Percentiles rank a stretch among this genome's conserved stretches.
These are phyloP conservation scores for Euphorbia lathyris DNA, from an alignment of 345 rosid species.

Conservation along the genomic window DNA sequence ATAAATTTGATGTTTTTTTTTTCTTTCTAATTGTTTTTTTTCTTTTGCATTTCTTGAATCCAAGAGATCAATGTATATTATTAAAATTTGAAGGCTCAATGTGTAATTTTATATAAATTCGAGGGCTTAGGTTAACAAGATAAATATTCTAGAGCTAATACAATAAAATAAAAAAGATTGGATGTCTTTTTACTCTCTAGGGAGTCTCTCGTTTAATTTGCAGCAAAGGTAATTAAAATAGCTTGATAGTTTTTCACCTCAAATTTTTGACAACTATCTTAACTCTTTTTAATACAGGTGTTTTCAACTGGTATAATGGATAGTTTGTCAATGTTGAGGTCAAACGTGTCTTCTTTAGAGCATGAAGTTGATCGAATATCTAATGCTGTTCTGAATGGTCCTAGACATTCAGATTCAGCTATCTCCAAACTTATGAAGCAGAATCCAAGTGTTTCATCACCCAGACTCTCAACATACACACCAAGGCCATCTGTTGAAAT, in stretches of 20 bases:
- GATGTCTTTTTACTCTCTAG: conserved; percentile 4
- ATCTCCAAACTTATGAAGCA: conserved; percentile 49
- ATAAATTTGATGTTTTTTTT: too few species aligned
- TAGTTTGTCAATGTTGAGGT: conserved; percentile 58
- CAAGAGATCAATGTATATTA: neutral
- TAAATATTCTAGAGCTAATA: too few species aligned
- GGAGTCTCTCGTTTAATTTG: neutral
- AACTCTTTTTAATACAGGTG: conserved; percentile 38
- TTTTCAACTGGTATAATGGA: conserved; percentile 64
- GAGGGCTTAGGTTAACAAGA: too few species aligned
- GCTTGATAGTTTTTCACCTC: neutral
- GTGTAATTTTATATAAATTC: too few species aligned
- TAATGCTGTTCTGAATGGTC: conserved; percentile 36
- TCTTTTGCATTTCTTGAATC: neutral
- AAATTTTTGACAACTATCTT: neutral
- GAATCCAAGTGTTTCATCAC: conserved; percentile 49
- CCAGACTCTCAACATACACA: conserved; percentile 63
- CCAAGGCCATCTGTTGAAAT: conserved; percentile 63
- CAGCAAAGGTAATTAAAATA: neutral
- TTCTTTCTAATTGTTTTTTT: too few species aligned
- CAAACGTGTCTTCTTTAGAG: conserved; percentile 75
- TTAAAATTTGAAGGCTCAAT: too few species aligned
- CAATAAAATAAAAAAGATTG: neutral
- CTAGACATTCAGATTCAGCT: conserved; percentile 36
- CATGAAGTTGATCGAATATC: conserved; percentile 58